Evolutionary conservation across 352 stramenopile genomes (phyloP), one percentile per base, ranked within the genome.

Genomic region (Globisporangium spiculum): DNA sequence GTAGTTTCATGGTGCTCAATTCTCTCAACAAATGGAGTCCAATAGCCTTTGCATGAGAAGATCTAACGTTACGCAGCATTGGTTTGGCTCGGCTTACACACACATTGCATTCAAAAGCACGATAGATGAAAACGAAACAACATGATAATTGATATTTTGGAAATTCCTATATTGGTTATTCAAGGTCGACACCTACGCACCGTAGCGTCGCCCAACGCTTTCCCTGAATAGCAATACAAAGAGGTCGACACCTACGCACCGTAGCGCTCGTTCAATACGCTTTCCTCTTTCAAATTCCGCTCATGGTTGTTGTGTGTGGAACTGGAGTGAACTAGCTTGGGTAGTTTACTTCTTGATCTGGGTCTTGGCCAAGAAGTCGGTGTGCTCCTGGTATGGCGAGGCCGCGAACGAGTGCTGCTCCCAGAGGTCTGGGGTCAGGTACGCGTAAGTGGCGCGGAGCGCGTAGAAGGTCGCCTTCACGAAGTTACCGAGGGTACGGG

Each of bases 401-500:
- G 88, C 75, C 60, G 81, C 75, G 73, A 98, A 92, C 64, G 90
- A 71, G 79, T 98, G 98, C 73, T 99, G 94, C 81, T 97, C 94
- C 98, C 98, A 99, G 70, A 99, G 91, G 76, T 99, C 97, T 61
- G 98, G 98, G 73, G 92, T 98, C 76, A 99, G 83, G 94, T 99
- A 99, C 74, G 93, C 81, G 90, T 99, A 99, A 34, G 97, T 99
- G 68, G 97, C 96, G 53, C 89, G 86, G 27, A 99, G 88, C 56
- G 98, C 98, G 80, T 98, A 98, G 89, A 99, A 99, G 62, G 98
- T 98, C 52, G 97, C 98, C 96, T 99, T 99, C 78, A 99, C 97
- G 81, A 99, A 99, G 96, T 99, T 99, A 80, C 98, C 98, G 77
- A 99, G 97, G 68, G 98, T 99, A 81, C 98, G 97, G 72, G 98